Percentiles rank a stretch among this genome's conserved stretches.
These are phyloP conservation scores for Canavalia gladiata DNA, from an alignment of 306 rosid genomes.

Conservation along the genomic window DNA sequence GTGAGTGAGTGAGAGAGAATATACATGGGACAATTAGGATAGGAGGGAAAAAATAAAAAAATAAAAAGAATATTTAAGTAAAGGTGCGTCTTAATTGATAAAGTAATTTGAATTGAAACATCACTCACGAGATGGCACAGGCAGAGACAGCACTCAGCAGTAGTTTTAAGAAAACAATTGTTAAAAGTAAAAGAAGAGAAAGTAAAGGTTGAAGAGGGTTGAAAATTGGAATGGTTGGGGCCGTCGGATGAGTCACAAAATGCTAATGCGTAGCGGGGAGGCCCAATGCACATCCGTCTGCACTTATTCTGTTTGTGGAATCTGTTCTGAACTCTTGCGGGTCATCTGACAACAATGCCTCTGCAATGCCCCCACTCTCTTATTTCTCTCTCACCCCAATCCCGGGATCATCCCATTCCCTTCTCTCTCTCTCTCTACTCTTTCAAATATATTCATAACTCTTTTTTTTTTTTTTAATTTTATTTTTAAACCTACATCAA, in stretches of 20 bases:
- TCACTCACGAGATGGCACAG: slow-evolving; percentile 39
- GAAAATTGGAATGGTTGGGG: not conserved
- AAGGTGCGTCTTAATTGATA: slow-evolving; percentile 27
- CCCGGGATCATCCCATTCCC: slow-evolving; percentile 42
- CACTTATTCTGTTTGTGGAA: slow-evolving; percentile 64
- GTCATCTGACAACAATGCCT: slow-evolving; percentile 50
- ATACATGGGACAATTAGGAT: slow-evolving; percentile 38
- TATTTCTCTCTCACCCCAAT: slow-evolving; percentile 13
- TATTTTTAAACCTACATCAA: too few relatives aligned
- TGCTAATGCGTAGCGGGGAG: not conserved
- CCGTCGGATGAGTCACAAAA: slow-evolving; percentile 42
- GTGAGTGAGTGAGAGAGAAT: slow-evolving; percentile 42
- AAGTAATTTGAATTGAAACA: slow-evolving; percentile 36
- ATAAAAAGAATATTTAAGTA: not conserved
- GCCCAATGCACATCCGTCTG: slow-evolving; percentile 49
- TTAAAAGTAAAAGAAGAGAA: slow-evolving; percentile 6
- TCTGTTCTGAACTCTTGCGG: slow-evolving; percentile 61
- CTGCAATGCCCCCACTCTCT: slow-evolving; percentile 34
- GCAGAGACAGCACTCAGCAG: not conserved
- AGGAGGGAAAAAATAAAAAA: not conserved
- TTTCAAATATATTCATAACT: too few relatives aligned
- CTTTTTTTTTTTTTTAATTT: too few relatives aligned
- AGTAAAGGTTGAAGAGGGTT: not conserved
- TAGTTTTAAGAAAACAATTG: not conserved
- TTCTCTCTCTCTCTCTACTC: not conserved